phyloP scores from a whole-genome alignment of 116 monocot genomes.

The Thalassia testudinum region DNA sequence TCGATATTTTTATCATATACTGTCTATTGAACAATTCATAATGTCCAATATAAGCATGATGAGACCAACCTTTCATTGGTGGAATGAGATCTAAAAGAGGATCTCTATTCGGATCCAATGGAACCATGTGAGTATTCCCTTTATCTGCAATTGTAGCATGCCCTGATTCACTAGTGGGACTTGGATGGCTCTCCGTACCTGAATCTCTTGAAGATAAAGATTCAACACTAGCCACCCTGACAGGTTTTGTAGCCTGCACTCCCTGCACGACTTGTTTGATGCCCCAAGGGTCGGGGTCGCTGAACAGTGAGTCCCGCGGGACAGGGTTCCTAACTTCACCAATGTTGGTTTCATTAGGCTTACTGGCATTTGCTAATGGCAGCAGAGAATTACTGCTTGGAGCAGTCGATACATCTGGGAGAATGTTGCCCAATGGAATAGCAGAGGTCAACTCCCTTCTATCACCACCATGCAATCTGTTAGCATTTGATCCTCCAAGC shows the following conservation, averaged over 20 bases:
- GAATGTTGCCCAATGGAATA: background rate
- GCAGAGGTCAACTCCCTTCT: slow-evolving; percentile 9
- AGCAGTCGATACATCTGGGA: background rate
- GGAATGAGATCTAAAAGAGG: slow-evolving; percentile 5
- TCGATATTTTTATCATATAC: no score
- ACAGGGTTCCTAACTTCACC: slow-evolving; percentile 15
- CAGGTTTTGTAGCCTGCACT: slow-evolving; percentile 17
- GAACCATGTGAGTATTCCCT: slow-evolving; percentile 2
- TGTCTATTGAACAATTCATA: no score
- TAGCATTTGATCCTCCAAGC: slow-evolving; percentile 11
- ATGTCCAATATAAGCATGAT: no score
- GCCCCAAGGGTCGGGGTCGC: slow-evolving; percentile 25
- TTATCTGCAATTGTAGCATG: slow-evolving; percentile 5
- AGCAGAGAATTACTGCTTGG: background rate
- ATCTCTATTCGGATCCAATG: slow-evolving; percentile 5
- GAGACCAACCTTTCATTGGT: slow-evolving; percentile 8
- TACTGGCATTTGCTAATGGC: background rate
- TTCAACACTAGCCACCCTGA: slow-evolving; percentile 15
- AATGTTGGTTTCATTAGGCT: slow-evolving; percentile 2
- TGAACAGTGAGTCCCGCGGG: slow-evolving; percentile 17
- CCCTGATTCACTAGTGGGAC: slow-evolving; percentile 2
- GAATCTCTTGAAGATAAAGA: slow-evolving; percentile 10
- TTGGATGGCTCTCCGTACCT: slow-evolving; percentile 5
- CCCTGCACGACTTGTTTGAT: slow-evolving; percentile 15
- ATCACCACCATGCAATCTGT: slow-evolving; percentile 8